A percentile compares a stretch with the other conserved stretches of the same genome.
These are phyloP conservation scores for Cystofilobasidium macerans DNA, from an alignment of 768 basidiomycete genomes.

Conservation along the genomic window DNA sequence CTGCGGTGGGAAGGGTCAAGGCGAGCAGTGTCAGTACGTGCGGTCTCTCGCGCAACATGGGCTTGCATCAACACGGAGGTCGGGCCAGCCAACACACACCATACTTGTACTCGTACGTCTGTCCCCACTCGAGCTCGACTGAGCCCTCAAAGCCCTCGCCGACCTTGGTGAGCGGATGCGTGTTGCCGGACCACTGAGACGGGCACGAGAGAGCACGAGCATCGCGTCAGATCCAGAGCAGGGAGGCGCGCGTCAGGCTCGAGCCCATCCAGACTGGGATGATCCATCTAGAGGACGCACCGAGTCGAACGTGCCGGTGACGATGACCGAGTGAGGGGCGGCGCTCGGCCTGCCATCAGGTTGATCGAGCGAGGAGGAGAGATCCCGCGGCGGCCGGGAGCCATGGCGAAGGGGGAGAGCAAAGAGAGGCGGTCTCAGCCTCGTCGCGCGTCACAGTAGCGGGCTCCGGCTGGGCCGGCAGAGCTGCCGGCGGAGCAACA, in stretches of 20 bases:
- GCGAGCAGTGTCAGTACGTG: neutral
- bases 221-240: too few species aligned
- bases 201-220: neutral
- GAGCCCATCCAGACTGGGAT: too few species aligned
- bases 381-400: neutral
- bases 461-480: too few species aligned
- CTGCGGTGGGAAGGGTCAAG: neutral
- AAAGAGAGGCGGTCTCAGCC: neutral
- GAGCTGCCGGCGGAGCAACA: too few species aligned
- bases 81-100: neutral
- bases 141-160: neutral
- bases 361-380: too few species aligned
- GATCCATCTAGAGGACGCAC: too few species aligned
- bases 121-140: neutral
- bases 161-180: neutral
- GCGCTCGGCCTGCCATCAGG: neutral
- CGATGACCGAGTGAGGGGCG: neutral
- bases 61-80: too few species aligned
- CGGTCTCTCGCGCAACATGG: neutral
- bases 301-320: neutral
- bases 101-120: slow-evolving; percentile 6
- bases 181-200: neutral
- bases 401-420: neutral
- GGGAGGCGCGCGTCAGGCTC: neutral
- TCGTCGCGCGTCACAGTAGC: too few species aligned